A percentile compares a stretch with the other conserved stretches of the same genome.
Conservation (phyloP, 805 yeast genomes). For the Lachancea dasiensis region DNA sequence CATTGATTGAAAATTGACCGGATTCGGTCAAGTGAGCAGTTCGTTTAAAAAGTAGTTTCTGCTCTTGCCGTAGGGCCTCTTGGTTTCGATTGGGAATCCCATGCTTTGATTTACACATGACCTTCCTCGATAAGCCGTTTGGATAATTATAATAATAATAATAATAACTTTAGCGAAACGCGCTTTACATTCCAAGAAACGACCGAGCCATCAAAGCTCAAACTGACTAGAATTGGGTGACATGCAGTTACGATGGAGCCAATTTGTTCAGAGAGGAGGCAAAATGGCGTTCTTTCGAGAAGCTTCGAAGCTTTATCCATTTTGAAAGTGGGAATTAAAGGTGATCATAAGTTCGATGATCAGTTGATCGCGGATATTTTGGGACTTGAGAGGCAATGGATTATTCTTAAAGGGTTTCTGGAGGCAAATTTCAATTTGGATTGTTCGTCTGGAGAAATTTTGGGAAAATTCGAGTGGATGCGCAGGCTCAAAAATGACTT, state of each 20-base stretch:
- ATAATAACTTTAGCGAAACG: no score
- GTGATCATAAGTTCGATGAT: neutral
- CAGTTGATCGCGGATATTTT: neutral
- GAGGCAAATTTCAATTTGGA: neutral
- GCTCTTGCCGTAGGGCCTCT: no score
- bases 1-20: no score
- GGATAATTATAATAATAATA: no score
- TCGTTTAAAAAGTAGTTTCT: no score
- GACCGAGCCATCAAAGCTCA: neutral
- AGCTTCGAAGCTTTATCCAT: neutral
- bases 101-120: no score
- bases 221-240: neutral
- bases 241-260: constrained; percentile 1
- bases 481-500: constrained; percentile 32
- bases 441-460: neutral
- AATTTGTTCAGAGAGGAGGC: neutral
- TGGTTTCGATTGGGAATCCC: no score
- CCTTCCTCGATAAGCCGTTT: no score
- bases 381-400: constrained; percentile 2
- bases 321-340: neutral
- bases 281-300: neutral
- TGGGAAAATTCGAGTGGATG: constrained; percentile 28
- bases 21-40: no score
- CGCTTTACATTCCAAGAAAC: neutral
- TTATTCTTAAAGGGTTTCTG: neutral